phyloP scores from a whole-genome alignment of 108 stramenopile genomes.

The Stephanodiscus minutulus region DNA sequence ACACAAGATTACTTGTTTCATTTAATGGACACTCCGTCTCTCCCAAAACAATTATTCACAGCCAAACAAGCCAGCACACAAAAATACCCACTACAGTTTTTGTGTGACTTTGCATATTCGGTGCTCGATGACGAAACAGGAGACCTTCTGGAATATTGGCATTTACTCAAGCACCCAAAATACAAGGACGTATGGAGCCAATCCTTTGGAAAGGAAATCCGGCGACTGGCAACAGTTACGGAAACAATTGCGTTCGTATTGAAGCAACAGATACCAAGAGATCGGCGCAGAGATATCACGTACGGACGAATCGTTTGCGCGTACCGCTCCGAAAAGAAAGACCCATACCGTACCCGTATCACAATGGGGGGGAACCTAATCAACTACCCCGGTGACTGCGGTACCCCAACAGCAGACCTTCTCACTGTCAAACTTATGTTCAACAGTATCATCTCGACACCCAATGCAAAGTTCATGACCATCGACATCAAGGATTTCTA shows the following conservation, averaged over 20 bases:
- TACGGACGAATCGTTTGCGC: constrained; percentile 32
- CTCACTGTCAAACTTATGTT: constrained; percentile 20
- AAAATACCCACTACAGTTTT: background rate
- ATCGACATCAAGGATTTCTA: constrained; percentile 48
- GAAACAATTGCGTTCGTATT: constrained; percentile 12
- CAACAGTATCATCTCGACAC: constrained; percentile 22
- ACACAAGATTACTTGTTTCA: background rate
- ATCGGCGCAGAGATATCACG: constrained; percentile 16
- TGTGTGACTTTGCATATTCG: background rate
- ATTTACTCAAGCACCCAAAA: constrained; percentile 17
- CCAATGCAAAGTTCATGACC: constrained; percentile 19
- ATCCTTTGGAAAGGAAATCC: constrained; percentile 3
- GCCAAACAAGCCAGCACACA: background rate
- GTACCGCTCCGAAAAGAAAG: constrained; percentile 24
- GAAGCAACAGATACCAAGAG: constrained; percentile 13
- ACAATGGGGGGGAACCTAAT: constrained; percentile 47
- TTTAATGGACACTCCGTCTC: background rate
- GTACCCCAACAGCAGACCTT: constrained; percentile 43
- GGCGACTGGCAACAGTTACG: background rate
- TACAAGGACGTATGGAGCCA: background rate
- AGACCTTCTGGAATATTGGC: constrained; percentile 13
- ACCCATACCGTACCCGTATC: constrained; percentile 26
- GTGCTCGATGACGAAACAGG: constrained; percentile 31
- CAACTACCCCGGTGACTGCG: background rate
- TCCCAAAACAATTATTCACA: background rate